Evolutionary conservation across 2,329 filamentous ascomycete species (phyloP).

Genomic region (Trichoderma simmonsii): DNA sequence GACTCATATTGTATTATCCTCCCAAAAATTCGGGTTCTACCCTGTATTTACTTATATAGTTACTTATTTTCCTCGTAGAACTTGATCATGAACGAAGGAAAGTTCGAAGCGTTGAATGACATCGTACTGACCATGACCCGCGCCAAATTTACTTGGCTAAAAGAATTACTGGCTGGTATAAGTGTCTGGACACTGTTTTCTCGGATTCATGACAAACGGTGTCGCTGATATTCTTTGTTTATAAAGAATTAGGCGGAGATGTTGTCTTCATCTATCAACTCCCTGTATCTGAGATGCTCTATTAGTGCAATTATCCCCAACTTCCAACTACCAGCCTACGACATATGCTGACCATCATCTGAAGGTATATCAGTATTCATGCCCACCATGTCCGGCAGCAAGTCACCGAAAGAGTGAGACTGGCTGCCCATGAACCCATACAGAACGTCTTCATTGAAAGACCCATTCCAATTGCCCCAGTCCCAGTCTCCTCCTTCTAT

Average conservation of each 20-base stretch:
- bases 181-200: background rate
- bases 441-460: background rate
- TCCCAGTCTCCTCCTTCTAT: background rate
- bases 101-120: background rate
- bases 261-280: background rate
- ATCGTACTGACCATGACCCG: background rate
- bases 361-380: background rate
- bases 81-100: background rate
- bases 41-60: background rate
- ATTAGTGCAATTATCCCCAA: background rate
- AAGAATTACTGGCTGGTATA: background rate
- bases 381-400: background rate
- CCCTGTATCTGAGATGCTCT: background rate
- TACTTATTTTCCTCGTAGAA: background rate
- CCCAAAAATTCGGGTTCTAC: rapidly evolving
- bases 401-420: background rate
- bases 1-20: background rate
- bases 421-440: background rate
- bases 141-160: background rate
- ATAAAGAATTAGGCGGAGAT: background rate
- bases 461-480: background rate
- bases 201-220: background rate
- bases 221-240: background rate
- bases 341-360: background rate
- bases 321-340: background rate